A percentile compares a stretch with the other conserved stretches of the same genome.
Conservation (phyloP, 2,329 filamentous ascomycete species). For the Aspergillus proliferans region DNA sequence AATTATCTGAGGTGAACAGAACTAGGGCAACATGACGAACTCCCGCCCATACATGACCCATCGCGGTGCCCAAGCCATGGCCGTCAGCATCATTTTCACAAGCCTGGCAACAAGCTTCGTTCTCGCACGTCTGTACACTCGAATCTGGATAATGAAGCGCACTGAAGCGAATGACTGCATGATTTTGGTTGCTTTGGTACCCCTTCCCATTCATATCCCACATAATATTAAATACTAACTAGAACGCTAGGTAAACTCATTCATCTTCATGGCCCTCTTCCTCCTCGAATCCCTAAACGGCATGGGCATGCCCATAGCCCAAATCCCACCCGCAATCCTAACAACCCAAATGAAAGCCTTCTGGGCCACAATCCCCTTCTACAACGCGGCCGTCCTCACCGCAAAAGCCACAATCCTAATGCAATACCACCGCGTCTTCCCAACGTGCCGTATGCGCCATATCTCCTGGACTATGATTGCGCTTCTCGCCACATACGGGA, state of each 20-base stretch:
- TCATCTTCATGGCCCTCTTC: conserved; percentile 29
- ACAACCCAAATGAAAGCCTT: conserved; percentile 31
- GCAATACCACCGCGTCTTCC: conserved; percentile 45
- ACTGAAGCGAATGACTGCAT: conserved; percentile 34
- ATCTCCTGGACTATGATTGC: conserved; percentile 34
- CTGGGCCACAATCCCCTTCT: conserved; percentile 35
- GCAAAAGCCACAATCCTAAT: conserved; percentile 46
- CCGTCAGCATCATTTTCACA: conserved; percentile 28
- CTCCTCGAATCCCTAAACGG: conserved; percentile 29
- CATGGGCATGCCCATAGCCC: conserved; percentile 29
- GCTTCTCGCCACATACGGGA: conserved; percentile 28
- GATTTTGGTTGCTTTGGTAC: conserved; percentile 28
- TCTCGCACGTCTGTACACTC: conserved; percentile 26
- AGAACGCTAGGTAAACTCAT: conserved; percentile 22
- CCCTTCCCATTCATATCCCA: too few species aligned
- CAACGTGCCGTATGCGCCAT: conserved; percentile 26
- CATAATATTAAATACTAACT: too few species aligned
- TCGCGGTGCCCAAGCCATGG: conserved; percentile 21
- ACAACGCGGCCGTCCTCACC: conserved; percentile 31
- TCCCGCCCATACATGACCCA: conserved; percentile 16
- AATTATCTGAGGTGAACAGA: too few species aligned
- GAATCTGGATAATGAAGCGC: conserved; percentile 23
- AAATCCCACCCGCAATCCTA: conserved; percentile 25
- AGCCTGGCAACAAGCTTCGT: conserved; percentile 25
- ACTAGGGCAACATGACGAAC: conserved; percentile 11